These are phyloP conservation scores for Plasmodium gonderi DNA, from an alignment of 169 alveolate species.

Conservation along the genomic window DNA sequence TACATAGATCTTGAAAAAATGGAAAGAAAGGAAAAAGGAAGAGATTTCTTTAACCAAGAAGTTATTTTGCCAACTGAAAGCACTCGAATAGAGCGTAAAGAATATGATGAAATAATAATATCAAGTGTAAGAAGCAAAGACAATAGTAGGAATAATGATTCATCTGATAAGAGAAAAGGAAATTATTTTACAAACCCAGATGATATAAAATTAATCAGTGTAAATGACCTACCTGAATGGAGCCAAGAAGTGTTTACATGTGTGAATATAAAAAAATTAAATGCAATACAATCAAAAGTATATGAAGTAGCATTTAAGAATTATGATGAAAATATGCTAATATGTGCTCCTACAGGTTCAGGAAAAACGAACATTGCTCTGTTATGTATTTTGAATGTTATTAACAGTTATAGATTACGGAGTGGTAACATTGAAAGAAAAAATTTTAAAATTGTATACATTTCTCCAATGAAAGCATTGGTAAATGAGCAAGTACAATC, in stretches of 20 bases:
- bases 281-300: conserved; percentile 96
- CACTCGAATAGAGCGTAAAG: conserved; percentile 89
- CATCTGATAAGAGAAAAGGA: not conserved
- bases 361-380: conserved; percentile 99
- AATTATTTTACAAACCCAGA: conserved; percentile 60
- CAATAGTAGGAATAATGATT: not conserved
- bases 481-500: conserved; percentile 95
- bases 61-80: conserved; percentile 95
- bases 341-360: conserved; percentile 99
- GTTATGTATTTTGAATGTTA: conserved; percentile 95
- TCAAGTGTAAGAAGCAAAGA: conserved; percentile 80
- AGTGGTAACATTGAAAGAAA: conserved; percentile 75
- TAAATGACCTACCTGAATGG: conserved; percentile 95
- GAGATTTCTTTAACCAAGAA: conserved; percentile 84
- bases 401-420: conserved; percentile 78
- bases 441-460: conserved; percentile 96
- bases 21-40: conserved; percentile 3
- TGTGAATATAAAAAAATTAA: conserved; percentile 86
- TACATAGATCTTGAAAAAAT: conserved; percentile 60
- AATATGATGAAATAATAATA: conserved; percentile 87
- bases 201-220: conserved; percentile 80
- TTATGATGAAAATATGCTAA: conserved; percentile 95
- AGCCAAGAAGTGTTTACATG: conserved; percentile 92
- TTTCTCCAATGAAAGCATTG: conserved; percentile 99
- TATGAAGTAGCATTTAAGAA: conserved; percentile 93